Evolutionary conservation across 257 asterid species (phyloP).

Genomic region (Solanum lignicaule): DNA sequence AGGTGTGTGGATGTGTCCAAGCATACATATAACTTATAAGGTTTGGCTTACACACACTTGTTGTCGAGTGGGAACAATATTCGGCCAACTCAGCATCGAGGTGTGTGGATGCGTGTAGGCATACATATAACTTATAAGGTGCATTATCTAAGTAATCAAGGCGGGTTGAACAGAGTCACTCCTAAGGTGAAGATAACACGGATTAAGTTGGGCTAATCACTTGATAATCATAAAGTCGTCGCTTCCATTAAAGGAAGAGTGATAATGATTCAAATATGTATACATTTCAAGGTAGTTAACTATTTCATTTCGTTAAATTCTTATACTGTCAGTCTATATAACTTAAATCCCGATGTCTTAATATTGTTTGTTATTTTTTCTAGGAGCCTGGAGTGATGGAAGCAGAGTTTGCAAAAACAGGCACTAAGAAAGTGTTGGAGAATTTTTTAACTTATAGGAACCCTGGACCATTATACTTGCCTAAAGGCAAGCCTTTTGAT

Average conservation of each 20-base stretch:
- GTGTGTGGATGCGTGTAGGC: too few species aligned
- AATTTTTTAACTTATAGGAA: not conserved
- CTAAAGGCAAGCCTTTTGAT: conserved; percentile 12
- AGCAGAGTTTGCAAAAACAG: conserved; percentile 15
- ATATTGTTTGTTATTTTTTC: not conserved
- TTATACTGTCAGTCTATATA: not conserved
- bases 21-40: too few species aligned
- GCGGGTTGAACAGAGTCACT: not conserved
- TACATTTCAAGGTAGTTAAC: not conserved
- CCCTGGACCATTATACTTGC: conserved; percentile 19
- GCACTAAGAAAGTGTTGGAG: conserved; percentile 9
- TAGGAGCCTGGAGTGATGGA: conserved; percentile 26
- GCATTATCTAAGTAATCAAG: not conserved
- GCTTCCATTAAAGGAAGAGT: not conserved
- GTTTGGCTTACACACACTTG: too few species aligned
- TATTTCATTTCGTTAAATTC: not conserved
- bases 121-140: too few species aligned
- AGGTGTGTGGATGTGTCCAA: too few species aligned
- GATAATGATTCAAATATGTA: not conserved
- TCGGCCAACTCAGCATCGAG: too few species aligned
- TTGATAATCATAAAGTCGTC: not conserved
- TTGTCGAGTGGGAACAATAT: too few species aligned
- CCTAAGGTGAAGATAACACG: rapidly evolving
- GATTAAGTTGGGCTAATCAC: not conserved
- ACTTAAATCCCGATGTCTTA: not conserved